These are phyloP conservation scores for Serendipita indica DNA, from an alignment of 768 basidiomycete genomes.

Conservation along the genomic window DNA sequence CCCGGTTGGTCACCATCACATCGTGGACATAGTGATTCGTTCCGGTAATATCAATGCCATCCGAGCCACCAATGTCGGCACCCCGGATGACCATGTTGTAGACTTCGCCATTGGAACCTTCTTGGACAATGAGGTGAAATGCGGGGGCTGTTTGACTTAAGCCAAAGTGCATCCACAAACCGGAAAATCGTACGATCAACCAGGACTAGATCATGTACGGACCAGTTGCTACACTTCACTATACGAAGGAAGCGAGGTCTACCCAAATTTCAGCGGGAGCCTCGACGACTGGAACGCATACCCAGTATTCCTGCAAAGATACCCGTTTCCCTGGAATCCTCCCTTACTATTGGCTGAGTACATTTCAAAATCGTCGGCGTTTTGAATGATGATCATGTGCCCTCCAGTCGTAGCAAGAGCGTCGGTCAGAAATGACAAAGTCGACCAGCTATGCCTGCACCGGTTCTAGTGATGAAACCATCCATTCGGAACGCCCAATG, in stretches of 20 bases:
- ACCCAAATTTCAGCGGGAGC: neutral
- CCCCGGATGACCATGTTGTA: slow-evolving; percentile 22
- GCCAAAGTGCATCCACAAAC: neutral
- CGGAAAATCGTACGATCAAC: slow-evolving; percentile 18
- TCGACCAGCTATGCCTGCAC: slow-evolving; percentile 9
- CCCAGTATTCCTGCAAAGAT: slow-evolving; percentile 22
- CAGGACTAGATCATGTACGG: slow-evolving; percentile 23
- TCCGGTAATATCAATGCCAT: slow-evolving; percentile 23
- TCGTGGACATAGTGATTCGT: slow-evolving; percentile 24
- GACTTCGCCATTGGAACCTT: slow-evolving; percentile 21
- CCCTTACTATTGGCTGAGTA: slow-evolving; percentile 21
- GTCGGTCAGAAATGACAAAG: neutral
- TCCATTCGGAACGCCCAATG: slow-evolving; percentile 17
- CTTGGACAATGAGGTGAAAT: slow-evolving; percentile 22
- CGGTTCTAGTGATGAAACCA: slow-evolving; percentile 21
- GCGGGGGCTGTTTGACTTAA: slow-evolving; percentile 17
- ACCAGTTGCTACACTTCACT: slow-evolving; percentile 20
- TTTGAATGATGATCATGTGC: slow-evolving; percentile 22
- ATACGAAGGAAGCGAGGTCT: slow-evolving; percentile 21
- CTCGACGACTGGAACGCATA: slow-evolving; percentile 7
- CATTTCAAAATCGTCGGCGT: slow-evolving; percentile 23
- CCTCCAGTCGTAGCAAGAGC: slow-evolving; percentile 17
- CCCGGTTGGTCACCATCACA: slow-evolving; percentile 22
- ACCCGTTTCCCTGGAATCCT: slow-evolving; percentile 22
- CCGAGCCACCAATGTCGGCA: slow-evolving; percentile 20